These are phyloP conservation scores for Metarhizium album DNA, from an alignment of 2,329 filamentous ascomycete genomes.

Conservation along the genomic window DNA sequence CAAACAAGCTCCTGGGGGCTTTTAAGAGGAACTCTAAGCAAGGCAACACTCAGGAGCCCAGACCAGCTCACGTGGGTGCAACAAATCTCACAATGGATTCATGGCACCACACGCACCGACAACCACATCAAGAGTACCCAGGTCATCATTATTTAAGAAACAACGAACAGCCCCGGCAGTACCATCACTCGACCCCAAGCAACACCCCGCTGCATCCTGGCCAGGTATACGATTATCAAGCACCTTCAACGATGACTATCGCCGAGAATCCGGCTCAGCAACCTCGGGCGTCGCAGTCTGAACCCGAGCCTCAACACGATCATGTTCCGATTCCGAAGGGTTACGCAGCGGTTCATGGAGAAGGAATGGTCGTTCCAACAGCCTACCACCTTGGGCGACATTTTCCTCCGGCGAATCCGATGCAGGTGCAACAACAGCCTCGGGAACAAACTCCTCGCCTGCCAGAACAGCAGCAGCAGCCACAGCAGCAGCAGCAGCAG, in stretches of 20 bases:
- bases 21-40: conserved; percentile 23
- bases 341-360: conserved; percentile 26
- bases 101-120: background rate
- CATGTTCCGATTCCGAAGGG: conserved; percentile 26
- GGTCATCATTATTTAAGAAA: background rate
- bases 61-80: background rate
- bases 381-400: conserved; percentile 16
- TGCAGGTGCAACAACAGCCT: conserved; percentile 8
- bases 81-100: background rate
- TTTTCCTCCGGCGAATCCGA: background rate
- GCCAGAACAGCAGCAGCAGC: conserved; percentile 8
- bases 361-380: conserved; percentile 20
- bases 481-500: conserved; percentile 5
- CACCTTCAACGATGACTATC: background rate
- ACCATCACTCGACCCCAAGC: background rate
- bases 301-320: conserved; percentile 24
- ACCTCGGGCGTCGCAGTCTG: background rate
- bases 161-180: background rate
- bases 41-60: background rate
- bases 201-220: background rate
- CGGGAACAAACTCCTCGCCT: background rate
- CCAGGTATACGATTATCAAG: background rate
- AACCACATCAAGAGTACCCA: background rate
- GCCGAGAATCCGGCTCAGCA: background rate
- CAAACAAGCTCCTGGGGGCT: conserved; percentile 19